A percentile compares a stretch with the other conserved stretches of the same genome.
Conservation (phyloP, 2,329 filamentous ascomycete species). For the Paracoccidioides lutzii region DNA sequence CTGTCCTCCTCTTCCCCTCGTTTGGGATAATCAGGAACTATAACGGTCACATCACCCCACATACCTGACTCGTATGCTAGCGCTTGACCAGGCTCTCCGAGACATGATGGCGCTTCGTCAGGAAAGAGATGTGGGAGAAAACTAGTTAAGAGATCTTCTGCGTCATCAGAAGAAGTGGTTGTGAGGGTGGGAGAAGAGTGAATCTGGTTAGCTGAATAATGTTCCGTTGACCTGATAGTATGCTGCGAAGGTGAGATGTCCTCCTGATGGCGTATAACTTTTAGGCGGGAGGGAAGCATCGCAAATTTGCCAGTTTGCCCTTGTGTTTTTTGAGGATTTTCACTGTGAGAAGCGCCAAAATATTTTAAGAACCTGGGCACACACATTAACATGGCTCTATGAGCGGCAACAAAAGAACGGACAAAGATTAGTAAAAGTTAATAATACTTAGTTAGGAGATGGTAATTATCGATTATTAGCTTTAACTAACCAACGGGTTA, state of each 20-base stretch:
- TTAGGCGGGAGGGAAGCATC: slow-evolving; percentile 9
- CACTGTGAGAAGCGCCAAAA: too few relatives aligned
- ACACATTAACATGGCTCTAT: too few relatives aligned
- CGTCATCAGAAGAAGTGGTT: slow-evolving; percentile 15
- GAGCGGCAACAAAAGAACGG: too few relatives aligned
- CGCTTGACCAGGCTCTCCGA: slow-evolving; percentile 40
- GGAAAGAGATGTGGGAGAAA: slow-evolving; percentile 44
- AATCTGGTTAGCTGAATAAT: not conserved
- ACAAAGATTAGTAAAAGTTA: too few relatives aligned
- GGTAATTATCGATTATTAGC: too few relatives aligned
- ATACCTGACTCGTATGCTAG: slow-evolving; percentile 38
- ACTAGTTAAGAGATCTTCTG: slow-evolving; percentile 42
- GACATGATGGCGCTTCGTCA: slow-evolving; percentile 42
- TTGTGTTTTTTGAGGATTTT: not conserved
- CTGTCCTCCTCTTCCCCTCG: slow-evolving; percentile 17
- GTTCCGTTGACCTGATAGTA: not conserved
- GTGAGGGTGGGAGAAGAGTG: slow-evolving; percentile 1
- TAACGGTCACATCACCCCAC: slow-evolving; percentile 29
- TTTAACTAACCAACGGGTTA: too few relatives aligned
- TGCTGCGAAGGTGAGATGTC: not conserved
- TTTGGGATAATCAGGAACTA: slow-evolving; percentile 32
- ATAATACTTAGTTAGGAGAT: too few relatives aligned
- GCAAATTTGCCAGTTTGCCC: not conserved
- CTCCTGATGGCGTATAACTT: not conserved
- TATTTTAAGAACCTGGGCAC: too few relatives aligned